These are phyloP conservation scores for Cicer pinnatifidum DNA, from an alignment of 306 rosid genomes.

Conservation along the genomic window DNA sequence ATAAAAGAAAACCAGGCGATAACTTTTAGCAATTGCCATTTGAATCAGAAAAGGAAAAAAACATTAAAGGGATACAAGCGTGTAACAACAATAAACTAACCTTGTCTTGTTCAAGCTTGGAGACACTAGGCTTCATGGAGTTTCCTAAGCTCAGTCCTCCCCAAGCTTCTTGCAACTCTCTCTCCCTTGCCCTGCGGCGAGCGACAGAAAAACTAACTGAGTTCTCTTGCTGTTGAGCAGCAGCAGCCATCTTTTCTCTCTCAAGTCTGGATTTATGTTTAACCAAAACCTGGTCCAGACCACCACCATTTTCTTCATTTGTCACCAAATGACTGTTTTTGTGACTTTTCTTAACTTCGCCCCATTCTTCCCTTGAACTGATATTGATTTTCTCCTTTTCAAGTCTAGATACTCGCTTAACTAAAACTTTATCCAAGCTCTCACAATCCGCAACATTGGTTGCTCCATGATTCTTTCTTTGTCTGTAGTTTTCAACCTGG, in stretches of 20 bases:
- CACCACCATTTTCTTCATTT: conserved; percentile 59
- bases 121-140: conserved; percentile 73
- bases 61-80: conserved; percentile 3
- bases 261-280: conserved; percentile 80
- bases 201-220: conserved; percentile 45
- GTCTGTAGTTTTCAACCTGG: conserved; percentile 44
- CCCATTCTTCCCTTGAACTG: conserved; percentile 49
- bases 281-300: conserved; percentile 69
- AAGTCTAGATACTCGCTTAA: conserved; percentile 77
- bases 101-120: conserved; percentile 87
- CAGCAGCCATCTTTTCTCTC: conserved; percentile 68
- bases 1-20: conserved; percentile 30
- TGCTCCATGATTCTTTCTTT: conserved; percentile 49
- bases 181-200: conserved; percentile 83
- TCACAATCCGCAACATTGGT: conserved; percentile 55
- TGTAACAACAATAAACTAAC: conserved; percentile 48
- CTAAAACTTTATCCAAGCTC: conserved; percentile 75
- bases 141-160: conserved; percentile 84
- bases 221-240: conserved; percentile 60
- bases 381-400: conserved; percentile 76
- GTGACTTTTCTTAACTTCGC: conserved; percentile 49
- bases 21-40: conserved; percentile 9
- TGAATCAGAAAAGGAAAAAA: background rate
- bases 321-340: conserved; percentile 41
- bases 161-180: conserved; percentile 83